Base-by-base conservation (phyloP, 352 stramenopile species). In the Phytophthora colocasiae region DNA sequence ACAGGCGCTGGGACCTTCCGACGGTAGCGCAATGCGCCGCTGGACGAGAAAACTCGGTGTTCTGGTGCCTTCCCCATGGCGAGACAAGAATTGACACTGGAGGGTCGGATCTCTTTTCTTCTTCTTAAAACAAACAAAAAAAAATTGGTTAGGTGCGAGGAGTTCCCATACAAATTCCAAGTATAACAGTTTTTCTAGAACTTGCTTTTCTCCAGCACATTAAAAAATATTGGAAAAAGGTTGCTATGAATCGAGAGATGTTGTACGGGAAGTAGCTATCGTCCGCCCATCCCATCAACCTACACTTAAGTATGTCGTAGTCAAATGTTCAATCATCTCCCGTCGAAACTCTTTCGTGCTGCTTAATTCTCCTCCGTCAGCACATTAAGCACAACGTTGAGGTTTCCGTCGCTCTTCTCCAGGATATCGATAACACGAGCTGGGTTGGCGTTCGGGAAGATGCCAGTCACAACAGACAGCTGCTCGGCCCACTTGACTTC, bases 401-500 rank as follows among this genome's bases (percentile, higher is more conserved):
- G 73, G 54, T 93, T 74, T 57, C 85, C 85, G 11, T 86, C 63
- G 59, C 72, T 81, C 45, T 78, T 79, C 62, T 93, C 85, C 27
- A 93, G 58, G 38, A 85, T 68, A 15, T 83, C 71, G 36, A 93
- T 87, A 22, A 87, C 65, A 34, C 70, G 77, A 19, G 59, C 64
- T 9, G 67, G 58, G 22, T 59, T 73, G 17, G 75, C 79, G 44
- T 89, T 87, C n/a, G 85, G 85, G 44, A 92, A 79, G 48, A 93
- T 89, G 58, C 73, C 55, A 48, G 61, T 83, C 38, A 93, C 77
- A 27, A 90, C 71, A 19, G 69, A 83, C 6, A 93, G 76, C 47
- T 91, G 71, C 43, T 90, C 77, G 19, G 81, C 70, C 85, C 85
- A 93, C 63, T 91, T 91, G 41, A 90, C 63, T 63, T 94, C 85